Conservation (phyloP, 805 yeast species). For the Isabelozyma gotoi region DNA sequence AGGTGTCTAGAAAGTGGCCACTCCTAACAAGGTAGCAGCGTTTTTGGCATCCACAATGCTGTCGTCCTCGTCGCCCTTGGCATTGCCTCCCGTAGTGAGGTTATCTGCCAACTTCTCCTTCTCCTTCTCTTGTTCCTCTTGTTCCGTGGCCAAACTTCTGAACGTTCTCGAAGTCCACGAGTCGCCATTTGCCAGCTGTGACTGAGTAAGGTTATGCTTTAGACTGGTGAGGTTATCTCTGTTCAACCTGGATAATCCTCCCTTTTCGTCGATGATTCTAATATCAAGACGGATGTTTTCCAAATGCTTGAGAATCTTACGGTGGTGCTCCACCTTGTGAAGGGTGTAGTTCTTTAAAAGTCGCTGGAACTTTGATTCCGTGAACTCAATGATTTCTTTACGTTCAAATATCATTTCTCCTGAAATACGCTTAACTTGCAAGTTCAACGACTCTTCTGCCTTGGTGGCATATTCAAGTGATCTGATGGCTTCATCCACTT, state of each 20-base stretch:
- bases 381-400: slow-evolving; percentile 53
- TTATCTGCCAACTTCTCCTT: slow-evolving; percentile 6
- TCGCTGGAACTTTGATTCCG: slow-evolving; percentile 55
- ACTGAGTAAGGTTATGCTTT: slow-evolving; percentile 41
- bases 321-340: slow-evolving; percentile 79
- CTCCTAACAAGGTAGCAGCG: slow-evolving; percentile 81
- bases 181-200: slow-evolving; percentile 42
- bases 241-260: slow-evolving; percentile 83
- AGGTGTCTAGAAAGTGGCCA: slow-evolving; percentile 56
- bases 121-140: slow-evolving; percentile 18
- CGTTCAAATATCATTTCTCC: slow-evolving; percentile 81
- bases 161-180: slow-evolving; percentile 45
- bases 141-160: slow-evolving; percentile 31
- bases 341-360: slow-evolving; percentile 61
- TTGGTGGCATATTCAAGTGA: slow-evolving; percentile 76
- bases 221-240: slow-evolving; percentile 57
- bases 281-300: slow-evolving; percentile 72
- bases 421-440: slow-evolving; percentile 78
- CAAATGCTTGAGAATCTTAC: slow-evolving; percentile 72
- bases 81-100: slow-evolving; percentile 7
- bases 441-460: slow-evolving; percentile 71
- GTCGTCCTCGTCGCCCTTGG: slow-evolving; percentile 21
- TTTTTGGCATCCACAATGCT: slow-evolving; percentile 61
- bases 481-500: slow-evolving; percentile 86
- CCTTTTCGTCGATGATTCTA: slow-evolving; percentile 69